Evolutionary conservation across 441 rosid genomes (phyloP).

Genomic region (Pelargonium citronellum): DNA sequence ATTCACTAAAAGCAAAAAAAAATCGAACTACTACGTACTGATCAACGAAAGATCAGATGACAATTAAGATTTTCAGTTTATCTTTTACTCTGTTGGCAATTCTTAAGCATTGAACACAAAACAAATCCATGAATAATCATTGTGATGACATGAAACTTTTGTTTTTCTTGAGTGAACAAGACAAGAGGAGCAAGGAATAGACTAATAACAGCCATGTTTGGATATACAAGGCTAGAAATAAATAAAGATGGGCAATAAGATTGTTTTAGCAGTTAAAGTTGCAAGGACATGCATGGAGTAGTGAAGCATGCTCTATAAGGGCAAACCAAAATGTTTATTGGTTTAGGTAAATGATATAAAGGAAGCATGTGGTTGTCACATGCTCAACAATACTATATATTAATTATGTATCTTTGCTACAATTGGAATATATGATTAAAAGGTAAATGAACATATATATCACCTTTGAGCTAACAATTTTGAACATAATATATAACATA

Average conservation of each 20-base stretch:
- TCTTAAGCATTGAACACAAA: background rate
- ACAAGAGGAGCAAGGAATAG: background rate
- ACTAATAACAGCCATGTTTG: background rate
- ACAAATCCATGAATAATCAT: too few relatives aligned
- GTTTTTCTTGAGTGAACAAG: background rate
- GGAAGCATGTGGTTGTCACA: background rate
- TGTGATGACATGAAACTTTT: too few relatives aligned
- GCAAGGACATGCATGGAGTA: background rate
- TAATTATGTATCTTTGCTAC: background rate
- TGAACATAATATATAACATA: too few relatives aligned
- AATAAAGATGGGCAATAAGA: background rate
- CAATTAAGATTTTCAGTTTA: too few relatives aligned
- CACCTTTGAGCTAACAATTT: too few relatives aligned
- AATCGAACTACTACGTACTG: too few relatives aligned
- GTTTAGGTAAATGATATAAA: background rate
- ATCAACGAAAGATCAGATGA: too few relatives aligned
- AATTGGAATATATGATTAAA: too few relatives aligned
- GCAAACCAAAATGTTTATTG: background rate
- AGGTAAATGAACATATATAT: too few relatives aligned
- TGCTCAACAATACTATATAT: background rate
- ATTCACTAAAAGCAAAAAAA: too few relatives aligned
- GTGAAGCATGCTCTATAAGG: background rate
- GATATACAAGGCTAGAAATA: background rate
- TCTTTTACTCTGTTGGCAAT: too few relatives aligned
- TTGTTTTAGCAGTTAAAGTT: background rate